A percentile compares a stretch with the other conserved stretches of the same genome.
Evolutionary conservation across 2,329 filamentous ascomycete genomes (phyloP).

Genomic region (Amesomyces nigricolor): DNA sequence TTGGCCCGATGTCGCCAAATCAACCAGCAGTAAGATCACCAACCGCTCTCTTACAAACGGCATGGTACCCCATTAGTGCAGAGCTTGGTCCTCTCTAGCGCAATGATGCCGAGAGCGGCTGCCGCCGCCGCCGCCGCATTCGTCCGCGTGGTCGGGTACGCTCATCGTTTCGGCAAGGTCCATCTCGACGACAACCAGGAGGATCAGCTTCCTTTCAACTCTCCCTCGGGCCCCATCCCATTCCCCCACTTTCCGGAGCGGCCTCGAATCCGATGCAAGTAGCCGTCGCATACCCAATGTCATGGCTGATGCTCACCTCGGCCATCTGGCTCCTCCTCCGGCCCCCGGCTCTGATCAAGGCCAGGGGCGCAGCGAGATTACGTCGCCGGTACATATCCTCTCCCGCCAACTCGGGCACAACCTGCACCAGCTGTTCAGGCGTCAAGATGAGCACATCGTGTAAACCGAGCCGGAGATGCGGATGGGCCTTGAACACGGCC

Average conservation of each 20-base stretch:
- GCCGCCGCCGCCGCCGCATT: too few species aligned
- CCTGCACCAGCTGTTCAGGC: neutral
- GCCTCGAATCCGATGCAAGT: slow-evolving; percentile 50
- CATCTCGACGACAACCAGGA: neutral
- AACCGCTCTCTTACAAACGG: too few species aligned
- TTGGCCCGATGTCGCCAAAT: too few species aligned
- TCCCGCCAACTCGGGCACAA: slow-evolving; percentile 1
- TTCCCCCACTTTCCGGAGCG: neutral
- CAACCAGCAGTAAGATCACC: too few species aligned
- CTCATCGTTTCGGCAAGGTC: too few species aligned
- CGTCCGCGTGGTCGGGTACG: too few species aligned
- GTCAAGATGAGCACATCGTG: slow-evolving; percentile 50
- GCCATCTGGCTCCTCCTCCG: slow-evolving; percentile 48
- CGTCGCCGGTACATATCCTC: slow-evolving; percentile 29
- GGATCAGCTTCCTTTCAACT: neutral
- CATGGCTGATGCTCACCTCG: slow-evolving; percentile 78
- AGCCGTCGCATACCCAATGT: slow-evolving; percentile 73
- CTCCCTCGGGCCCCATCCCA: slow-evolving; percentile 13
- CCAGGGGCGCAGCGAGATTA: slow-evolving; percentile 35
- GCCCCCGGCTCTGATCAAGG: slow-evolving; percentile 34
- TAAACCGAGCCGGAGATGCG: slow-evolving; percentile 52
- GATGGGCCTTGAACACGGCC: slow-evolving; percentile 66
- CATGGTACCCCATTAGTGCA: too few species aligned
- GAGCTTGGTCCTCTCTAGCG: too few species aligned
- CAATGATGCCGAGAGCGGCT: too few species aligned